A percentile compares a stretch with the other conserved stretches of the same genome.
Conservation (phyloP, 2,329 filamentous ascomycete genomes). For the Diplodia mutila region DNA sequence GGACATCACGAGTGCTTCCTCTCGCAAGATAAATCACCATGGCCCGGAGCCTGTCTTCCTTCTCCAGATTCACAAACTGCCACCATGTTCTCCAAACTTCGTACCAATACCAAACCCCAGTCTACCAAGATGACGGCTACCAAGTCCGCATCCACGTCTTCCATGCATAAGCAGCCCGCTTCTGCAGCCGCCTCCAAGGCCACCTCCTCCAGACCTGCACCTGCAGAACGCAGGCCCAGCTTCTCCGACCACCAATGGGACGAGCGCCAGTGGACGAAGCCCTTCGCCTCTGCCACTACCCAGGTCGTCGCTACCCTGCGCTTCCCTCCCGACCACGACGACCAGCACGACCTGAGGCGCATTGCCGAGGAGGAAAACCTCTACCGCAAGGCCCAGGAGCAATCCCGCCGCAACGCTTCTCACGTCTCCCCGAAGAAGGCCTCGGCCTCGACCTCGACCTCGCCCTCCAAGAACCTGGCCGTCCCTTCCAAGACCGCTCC, state of each 20-base stretch:
- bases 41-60: not conserved
- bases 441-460: no score
- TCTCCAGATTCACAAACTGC: not conserved
- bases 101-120: conserved; percentile 5
- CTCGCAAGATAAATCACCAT: conserved; percentile 3
- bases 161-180: conserved; percentile 19
- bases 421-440: not conserved
- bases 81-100: conserved; percentile 18
- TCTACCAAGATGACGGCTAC: not conserved
- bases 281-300: conserved; percentile 1
- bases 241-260: conserved; percentile 22
- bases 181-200: conserved; percentile 12
- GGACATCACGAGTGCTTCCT: conserved; percentile 8
- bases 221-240: not conserved
- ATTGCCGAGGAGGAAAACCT: conserved; percentile 16
- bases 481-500: not conserved
- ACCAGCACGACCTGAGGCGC: conserved; percentile 4
- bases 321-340: conserved; percentile 9
- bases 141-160: not conserved
- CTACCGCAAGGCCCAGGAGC: conserved; percentile 17
- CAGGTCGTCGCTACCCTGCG: conserved; percentile 12
- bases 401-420: not conserved
- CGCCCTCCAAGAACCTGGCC: not conserved
- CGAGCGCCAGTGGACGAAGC: conserved; percentile 22
- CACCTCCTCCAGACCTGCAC: not conserved